phyloP scores from a whole-genome alignment of 2,329 filamentous ascomycete species.

The Aspergillus luchuensis region DNA sequence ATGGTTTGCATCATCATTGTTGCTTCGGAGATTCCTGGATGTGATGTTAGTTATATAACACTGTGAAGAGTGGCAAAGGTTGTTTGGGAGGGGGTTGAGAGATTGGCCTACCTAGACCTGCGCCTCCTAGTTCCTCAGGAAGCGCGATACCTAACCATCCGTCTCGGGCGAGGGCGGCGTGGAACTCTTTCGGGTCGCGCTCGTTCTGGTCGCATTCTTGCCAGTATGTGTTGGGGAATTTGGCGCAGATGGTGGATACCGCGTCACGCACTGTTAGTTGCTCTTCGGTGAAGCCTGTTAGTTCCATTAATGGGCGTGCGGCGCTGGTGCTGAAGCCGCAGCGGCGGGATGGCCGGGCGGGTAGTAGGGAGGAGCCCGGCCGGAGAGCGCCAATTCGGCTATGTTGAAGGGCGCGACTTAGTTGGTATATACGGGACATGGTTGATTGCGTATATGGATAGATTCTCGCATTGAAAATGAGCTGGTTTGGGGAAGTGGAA shows the following conservation, averaged over 20 bases:
- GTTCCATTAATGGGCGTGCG: conserved; percentile 64
- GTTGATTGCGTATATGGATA: background rate
- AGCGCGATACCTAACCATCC: conserved; percentile 83
- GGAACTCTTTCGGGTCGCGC: conserved; percentile 73
- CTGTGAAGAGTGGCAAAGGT: background rate
- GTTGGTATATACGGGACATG: conserved; percentile 13
- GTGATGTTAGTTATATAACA: background rate
- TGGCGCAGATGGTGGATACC: conserved; percentile 66
- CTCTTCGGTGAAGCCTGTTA: conserved; percentile 69
- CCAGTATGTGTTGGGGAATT: conserved; percentile 75
- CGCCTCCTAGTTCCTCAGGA: conserved; percentile 72
- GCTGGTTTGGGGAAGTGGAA: background rate
- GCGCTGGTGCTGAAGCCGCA: conserved; percentile 37
- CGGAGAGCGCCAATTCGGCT: background rate
- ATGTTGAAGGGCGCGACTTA: background rate
- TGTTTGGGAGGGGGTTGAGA: no score
- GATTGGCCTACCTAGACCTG: conserved; percentile 58
- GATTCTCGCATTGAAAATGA: background rate
- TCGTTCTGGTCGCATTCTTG: conserved; percentile 70
- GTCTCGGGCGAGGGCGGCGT: conserved; percentile 70
- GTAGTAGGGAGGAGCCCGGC: background rate
- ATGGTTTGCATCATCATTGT: conserved; percentile 88
- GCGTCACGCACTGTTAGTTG: conserved; percentile 73
- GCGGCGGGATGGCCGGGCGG: background rate
- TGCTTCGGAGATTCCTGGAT: conserved; percentile 67